These are phyloP conservation scores for Ceriops decandra DNA, from an alignment of 345 rosid species.

Conservation along the genomic window DNA sequence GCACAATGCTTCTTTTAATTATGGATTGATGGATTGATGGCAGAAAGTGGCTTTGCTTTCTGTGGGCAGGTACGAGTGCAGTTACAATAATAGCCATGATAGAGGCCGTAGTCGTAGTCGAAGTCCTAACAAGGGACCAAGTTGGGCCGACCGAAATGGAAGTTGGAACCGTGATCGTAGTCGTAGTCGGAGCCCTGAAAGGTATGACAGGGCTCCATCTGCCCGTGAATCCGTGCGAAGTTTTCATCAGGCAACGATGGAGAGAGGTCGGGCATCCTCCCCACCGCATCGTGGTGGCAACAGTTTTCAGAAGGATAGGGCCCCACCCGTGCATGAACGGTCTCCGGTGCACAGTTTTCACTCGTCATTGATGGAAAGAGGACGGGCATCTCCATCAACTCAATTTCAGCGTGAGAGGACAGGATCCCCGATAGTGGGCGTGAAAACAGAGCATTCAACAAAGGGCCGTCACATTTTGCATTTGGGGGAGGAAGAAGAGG, in stretches of 20 bases:
- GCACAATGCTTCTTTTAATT: neutral
- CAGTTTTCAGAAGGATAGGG: conserved; percentile 18
- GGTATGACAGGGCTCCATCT: conserved; percentile 34
- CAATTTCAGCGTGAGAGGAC: conserved; percentile 22
- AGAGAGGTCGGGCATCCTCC: conserved; percentile 24
- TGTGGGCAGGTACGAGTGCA: conserved; percentile 21
- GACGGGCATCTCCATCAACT: conserved; percentile 15
- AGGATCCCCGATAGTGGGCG: conserved; percentile 18
- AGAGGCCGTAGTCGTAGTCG: conserved; percentile 34
- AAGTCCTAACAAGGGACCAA: conserved; percentile 36
- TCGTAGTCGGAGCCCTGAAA: conserved; percentile 56
- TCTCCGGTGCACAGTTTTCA: conserved; percentile 69
- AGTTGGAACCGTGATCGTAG: conserved; percentile 34
- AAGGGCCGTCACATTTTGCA: conserved; percentile 13
- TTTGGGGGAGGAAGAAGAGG: conserved; percentile 37
- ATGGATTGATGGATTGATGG: neutral
- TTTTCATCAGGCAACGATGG: conserved; percentile 74
- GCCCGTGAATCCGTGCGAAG: conserved; percentile 47
- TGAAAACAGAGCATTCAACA: neutral
- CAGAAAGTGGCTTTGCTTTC: neutral
- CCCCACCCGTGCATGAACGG: conserved; percentile 26
- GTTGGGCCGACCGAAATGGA: conserved; percentile 38
- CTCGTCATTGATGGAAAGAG: conserved; percentile 56
- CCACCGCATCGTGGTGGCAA: conserved; percentile 3
- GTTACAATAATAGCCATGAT: conserved; percentile 26